phyloP scores from a whole-genome alignment of 2,329 filamentous ascomycete genomes.

The Scortechinia acanthostroma region DNA sequence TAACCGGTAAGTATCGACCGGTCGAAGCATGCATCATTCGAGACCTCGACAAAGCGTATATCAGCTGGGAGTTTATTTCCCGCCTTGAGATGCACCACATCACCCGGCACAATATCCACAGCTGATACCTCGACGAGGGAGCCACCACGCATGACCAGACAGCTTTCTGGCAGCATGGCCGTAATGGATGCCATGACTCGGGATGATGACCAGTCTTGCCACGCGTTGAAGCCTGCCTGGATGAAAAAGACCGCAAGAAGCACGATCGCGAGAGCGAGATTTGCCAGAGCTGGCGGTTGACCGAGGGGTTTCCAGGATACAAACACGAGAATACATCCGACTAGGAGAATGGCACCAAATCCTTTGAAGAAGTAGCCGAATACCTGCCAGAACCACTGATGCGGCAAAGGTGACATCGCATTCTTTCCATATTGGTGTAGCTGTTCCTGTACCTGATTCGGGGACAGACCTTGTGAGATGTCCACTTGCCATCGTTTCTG shows the following conservation, averaged over 20 bases:
- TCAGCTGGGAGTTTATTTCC: conserved; percentile 73
- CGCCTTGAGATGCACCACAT: conserved; percentile 60
- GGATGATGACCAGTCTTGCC: conserved; percentile 70
- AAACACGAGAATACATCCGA: conserved; percentile 67
- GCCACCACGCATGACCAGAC: conserved; percentile 56
- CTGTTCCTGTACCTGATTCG: conserved; percentile 44
- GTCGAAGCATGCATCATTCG: conserved; percentile 66
- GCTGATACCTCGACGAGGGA: conserved; percentile 37
- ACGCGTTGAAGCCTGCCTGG: conserved; percentile 64
- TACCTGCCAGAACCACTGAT: conserved; percentile 45
- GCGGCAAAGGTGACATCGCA: conserved; percentile 57
- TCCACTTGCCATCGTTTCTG: conserved; percentile 50
- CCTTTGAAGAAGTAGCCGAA: conserved; percentile 71
- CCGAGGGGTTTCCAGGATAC: conserved; percentile 72
- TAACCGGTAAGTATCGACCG: conserved; percentile 64
- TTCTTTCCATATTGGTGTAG: conserved; percentile 59
- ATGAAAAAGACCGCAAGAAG: conserved; percentile 63
- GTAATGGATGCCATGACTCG: conserved; percentile 75
- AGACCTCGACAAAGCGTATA: conserved; percentile 62
- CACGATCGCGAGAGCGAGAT: conserved; percentile 68
- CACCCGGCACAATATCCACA: conserved; percentile 63
- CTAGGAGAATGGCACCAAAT: conserved; percentile 65
- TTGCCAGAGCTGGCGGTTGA: conserved; percentile 61
- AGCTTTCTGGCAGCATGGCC: conserved; percentile 72
- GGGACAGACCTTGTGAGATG: conserved; percentile 46